Base-by-base conservation (phyloP, 106 monocot genomes). In the Dendrobium officinale region DNA sequence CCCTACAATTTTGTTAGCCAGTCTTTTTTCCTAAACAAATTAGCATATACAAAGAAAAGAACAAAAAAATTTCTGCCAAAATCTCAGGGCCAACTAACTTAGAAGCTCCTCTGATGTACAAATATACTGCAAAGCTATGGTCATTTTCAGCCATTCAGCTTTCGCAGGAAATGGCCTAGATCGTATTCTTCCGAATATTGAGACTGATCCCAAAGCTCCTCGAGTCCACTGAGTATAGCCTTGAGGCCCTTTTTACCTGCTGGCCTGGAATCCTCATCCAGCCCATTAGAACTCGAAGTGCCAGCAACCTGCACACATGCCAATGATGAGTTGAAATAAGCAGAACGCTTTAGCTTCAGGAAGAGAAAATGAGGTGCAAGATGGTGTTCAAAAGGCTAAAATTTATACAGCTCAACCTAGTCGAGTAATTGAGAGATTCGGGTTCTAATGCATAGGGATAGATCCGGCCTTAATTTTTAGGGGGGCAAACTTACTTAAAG, bases 151-250 rank as follows among this genome's bases (percentile, higher is more conserved):
- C 87, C 85, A 80, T 89, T 89, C 48, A 97, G 88, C 82, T 92
- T 94, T 77, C 83, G 80, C 55, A 94, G 85, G 77, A 97, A 97
- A 47, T 84, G 82, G 84, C 42, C 80, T 78, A 97, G 86, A 87
- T 97, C 82, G 82, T 90, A 97, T 64, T 97, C 97, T 10, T 96
- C 90, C 0, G 82, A 79, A 64, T 97, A 94, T 75, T 97, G 97
- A 56, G 97, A 94, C 48, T 94, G 92, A 78, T 94, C 97, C 94
- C 94, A 94, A 19, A 97, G 92, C 83, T 97, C 94, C 20, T 77
- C 94, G 4, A 97, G 83, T 10, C 92, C 94, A 80, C 80, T 82
- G 22, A 97, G 79, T 81, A 97, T 88, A 5, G 94, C 87, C 78
- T 92, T 87, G 80, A 95, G 77, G 9, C 92, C 94, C 81, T 93